These are phyloP conservation scores for Botrytis medusae DNA, from an alignment of 2,329 filamentous ascomycete species.

Conservation along the genomic window DNA sequence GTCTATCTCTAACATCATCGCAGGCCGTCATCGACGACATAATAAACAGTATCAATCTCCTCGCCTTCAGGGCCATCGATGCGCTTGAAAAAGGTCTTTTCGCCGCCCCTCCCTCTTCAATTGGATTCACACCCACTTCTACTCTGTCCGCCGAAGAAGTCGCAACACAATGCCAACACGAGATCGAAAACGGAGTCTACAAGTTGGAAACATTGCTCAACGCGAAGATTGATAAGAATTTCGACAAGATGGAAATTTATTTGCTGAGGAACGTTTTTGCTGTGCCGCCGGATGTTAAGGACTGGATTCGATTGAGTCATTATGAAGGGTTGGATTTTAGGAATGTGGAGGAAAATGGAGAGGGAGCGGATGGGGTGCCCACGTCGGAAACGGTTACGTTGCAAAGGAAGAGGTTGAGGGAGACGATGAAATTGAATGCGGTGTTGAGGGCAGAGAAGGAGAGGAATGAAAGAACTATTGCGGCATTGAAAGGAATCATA, in stretches of 20 bases:
- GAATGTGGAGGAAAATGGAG: constrained; percentile 39
- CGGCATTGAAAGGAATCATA: constrained; percentile 60
- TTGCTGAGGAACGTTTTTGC: constrained; percentile 81
- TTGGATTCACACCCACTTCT: constrained; percentile 70
- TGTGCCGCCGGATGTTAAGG: constrained; percentile 67
- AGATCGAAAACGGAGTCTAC: constrained; percentile 87
- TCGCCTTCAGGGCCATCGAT: constrained; percentile 85
- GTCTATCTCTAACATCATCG: constrained; percentile 20
- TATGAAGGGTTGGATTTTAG: constrained; percentile 58
- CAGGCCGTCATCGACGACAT: constrained; percentile 96
- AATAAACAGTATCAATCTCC: constrained; percentile 93
- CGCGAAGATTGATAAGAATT: constrained; percentile 78
- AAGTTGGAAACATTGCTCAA: constrained; percentile 81
- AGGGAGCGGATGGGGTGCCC: constrained; percentile 47
- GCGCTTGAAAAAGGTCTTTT: constrained; percentile 82
- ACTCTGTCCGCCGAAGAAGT: constrained; percentile 42
- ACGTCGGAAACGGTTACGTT: constrained; percentile 62
- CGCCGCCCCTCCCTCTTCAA: constrained; percentile 66
- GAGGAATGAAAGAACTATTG: constrained; percentile 70
- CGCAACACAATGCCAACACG: constrained; percentile 56
- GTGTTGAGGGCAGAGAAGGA: constrained; percentile 68
- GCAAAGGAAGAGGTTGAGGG: constrained; percentile 72
- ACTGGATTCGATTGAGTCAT: constrained; percentile 80
- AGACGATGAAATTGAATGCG: constrained; percentile 73
- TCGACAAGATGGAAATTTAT: constrained; percentile 87